Base-by-base conservation (phyloP, 345 rosid genomes). In the Dipteronia dyeriana region DNA sequence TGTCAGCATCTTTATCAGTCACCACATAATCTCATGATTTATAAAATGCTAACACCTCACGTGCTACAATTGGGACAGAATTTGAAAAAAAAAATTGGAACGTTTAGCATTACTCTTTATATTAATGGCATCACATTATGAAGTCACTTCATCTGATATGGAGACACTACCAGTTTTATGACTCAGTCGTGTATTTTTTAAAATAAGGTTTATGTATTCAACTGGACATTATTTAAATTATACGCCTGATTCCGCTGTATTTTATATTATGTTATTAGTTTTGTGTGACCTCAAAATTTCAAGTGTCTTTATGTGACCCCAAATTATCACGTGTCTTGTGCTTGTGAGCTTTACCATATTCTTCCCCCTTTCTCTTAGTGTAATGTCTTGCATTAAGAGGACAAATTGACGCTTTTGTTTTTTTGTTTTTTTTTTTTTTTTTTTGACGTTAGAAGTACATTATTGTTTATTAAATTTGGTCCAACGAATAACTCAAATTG, bases 71-170 rank as follows among this genome's bases (percentile, higher is more conserved):
- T n/a, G n/a, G n/a, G n/a, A n/a, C n/a, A n/a, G n/a, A n/a, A n/a
- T n/a, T n/a, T n/a, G n/a, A n/a, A n/a, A n/a, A n/a, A n/a, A n/a
- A n/a, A n/a, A n/a, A n/a, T n/a, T n/a, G n/a, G n/a, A n/a, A n/a
- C n/a, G n/a, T n/a, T n/a, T n/a, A n/a, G n/a, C n/a, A n/a, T n/a
- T n/a, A n/a, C n/a, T n/a, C n/a, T n/a, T 9, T 45, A 45, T 1
- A 26, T 9, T 31, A 6, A 10, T 54, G 29, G 66, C 8, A 7
- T 38, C 38, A 43, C 43, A 29, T 73, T 22, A 8, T 73, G 20
- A 73, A 47, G 23, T 60, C 57, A 16, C 66, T 25, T 43, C 31
- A 68, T 74, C 47, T 64, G 61, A 49, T 26, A 25, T 26, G 63
- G 53, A 61, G 23, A 47, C 57, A 61, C 54, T 26, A 3, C 57